A percentile compares a stretch with the other conserved stretches of the same genome.
phyloP scores from a whole-genome alignment of 2,329 filamentous ascomycete species.

The Claviceps sp. region DNA sequence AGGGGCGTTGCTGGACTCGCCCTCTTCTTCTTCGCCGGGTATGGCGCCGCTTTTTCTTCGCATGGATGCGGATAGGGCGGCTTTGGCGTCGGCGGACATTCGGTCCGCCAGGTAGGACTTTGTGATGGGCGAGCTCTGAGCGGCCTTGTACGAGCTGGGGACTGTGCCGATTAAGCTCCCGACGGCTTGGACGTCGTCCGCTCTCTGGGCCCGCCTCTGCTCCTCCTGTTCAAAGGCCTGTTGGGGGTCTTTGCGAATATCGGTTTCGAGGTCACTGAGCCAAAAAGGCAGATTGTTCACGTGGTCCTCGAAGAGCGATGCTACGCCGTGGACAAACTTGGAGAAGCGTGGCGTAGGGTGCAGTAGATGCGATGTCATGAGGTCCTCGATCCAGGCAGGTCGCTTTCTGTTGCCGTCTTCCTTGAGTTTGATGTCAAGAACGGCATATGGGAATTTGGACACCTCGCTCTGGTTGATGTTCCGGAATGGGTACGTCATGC shows the following conservation, averaged over 20 bases:
- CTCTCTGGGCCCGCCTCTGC: constrained; percentile 63
- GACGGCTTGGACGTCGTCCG: constrained; percentile 78
- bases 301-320: constrained; percentile 84
- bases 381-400: constrained; percentile 76
- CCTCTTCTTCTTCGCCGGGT: constrained; percentile 23
- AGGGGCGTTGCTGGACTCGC: constrained; percentile 21
- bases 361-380: constrained; percentile 86
- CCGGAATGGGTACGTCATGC: constrained; percentile 77
- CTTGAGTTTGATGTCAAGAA: constrained; percentile 85
- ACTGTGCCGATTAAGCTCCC: constrained; percentile 67
- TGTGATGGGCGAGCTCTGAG: constrained; percentile 52
- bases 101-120: constrained; percentile 50
- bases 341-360: constrained; percentile 84
- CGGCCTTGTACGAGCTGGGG: constrained; percentile 40
- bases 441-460: constrained; percentile 75
- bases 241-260: constrained; percentile 88
- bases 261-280: constrained; percentile 80
- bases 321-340: constrained; percentile 91
- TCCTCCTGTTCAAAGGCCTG: constrained; percentile 85
- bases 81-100: constrained; percentile 32
- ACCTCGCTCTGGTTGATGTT: constrained; percentile 85
- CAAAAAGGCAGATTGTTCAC: constrained; percentile 96
- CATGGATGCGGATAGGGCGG: constrained; percentile 16
- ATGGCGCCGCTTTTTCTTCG: constrained; percentile 14
- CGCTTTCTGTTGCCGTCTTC: constrained; percentile 52